Evolutionary conservation across 805 yeast species (phyloP).

Genomic region (Kregervanrija fluxuum): DNA sequence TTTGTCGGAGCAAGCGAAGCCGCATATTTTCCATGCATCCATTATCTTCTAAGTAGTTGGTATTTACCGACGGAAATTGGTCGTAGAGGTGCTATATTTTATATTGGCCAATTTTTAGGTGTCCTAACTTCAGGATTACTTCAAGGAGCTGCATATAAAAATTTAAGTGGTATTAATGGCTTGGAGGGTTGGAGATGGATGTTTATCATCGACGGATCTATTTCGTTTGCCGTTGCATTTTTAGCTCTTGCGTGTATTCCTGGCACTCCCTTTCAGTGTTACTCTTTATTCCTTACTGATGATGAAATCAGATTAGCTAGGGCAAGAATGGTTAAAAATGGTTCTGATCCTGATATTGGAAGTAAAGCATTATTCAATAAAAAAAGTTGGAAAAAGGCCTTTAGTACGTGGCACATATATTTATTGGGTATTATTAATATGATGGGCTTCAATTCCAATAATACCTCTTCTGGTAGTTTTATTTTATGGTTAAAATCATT

Average conservation of each 20-base stretch:
- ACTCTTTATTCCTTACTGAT: slow-evolving; percentile 45
- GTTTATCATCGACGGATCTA: slow-evolving; percentile 45
- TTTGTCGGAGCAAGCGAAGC: slow-evolving; percentile 66
- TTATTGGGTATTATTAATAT: slow-evolving; percentile 47
- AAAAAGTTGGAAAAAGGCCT: slow-evolving; percentile 44
- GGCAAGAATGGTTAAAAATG: slow-evolving; percentile 30
- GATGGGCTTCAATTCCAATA: slow-evolving; percentile 57
- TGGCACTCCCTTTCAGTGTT: slow-evolving; percentile 56
- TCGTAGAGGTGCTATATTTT: slow-evolving; percentile 57
- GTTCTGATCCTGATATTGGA: slow-evolving; percentile 21
- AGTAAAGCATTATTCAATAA: slow-evolving; percentile 31
- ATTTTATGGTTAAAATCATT: slow-evolving; percentile 55
- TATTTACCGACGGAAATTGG: slow-evolving; percentile 50
- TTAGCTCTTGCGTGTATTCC: slow-evolving; percentile 37
- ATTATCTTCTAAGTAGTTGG: slow-evolving; percentile 52
- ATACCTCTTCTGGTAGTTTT: slow-evolving; percentile 49
- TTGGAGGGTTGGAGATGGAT: slow-evolving; percentile 49
- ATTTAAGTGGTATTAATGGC: slow-evolving; percentile 20
- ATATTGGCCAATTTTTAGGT: slow-evolving; percentile 57
- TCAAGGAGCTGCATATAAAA: slow-evolving; percentile 32
- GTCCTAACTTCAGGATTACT: slow-evolving; percentile 50
- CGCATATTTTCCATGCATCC: slow-evolving; percentile 57
- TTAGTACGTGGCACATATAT: slow-evolving; percentile 55
- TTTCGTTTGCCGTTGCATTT: slow-evolving; percentile 19
- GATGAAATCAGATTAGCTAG: slow-evolving; percentile 51